Conservation (phyloP, 208 protist genomes). For the Tritrichomonas musculus region DNA sequence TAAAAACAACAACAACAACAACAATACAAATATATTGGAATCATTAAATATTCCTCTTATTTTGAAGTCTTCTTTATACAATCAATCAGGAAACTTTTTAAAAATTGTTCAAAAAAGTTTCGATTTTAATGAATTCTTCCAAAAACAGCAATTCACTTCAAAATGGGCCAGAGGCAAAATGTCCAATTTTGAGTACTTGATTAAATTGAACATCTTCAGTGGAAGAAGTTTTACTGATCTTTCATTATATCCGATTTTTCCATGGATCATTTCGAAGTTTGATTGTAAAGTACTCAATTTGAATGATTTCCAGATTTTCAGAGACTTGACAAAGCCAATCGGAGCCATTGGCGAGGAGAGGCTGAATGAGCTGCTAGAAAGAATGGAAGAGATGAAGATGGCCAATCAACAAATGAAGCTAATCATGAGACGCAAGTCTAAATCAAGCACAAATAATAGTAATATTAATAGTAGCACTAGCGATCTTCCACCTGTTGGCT, state of each 20-base stretch:
- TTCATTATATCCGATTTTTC: slow-evolving; percentile 27
- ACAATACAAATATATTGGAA: no score
- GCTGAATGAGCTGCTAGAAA: slow-evolving; percentile 34
- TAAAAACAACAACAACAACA: no score
- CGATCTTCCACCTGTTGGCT: no score
- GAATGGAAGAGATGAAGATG: background rate
- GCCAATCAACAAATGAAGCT: no score
- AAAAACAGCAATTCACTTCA: background rate
- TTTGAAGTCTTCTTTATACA: no score
- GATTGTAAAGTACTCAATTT: background rate
- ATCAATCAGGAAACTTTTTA: background rate
- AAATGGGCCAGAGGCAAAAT: background rate
- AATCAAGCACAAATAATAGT: no score
- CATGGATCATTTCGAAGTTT: slow-evolving; percentile 51
- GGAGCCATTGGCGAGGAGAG: slow-evolving; percentile 58
- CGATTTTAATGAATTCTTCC: background rate
- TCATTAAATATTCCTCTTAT: no score
- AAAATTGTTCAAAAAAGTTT: background rate
- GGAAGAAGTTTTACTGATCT: background rate
- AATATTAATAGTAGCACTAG: no score
- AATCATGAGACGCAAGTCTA: no score
- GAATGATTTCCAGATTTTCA: slow-evolving; percentile 27
- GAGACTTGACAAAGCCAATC: slow-evolving; percentile 53
- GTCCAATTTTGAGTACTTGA: slow-evolving; percentile 2
- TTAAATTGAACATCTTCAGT: background rate